Evolutionary conservation across 495 filamentous ascomycete genomes (phyloP).

Genomic region (Rusavskia elegans): DNA sequence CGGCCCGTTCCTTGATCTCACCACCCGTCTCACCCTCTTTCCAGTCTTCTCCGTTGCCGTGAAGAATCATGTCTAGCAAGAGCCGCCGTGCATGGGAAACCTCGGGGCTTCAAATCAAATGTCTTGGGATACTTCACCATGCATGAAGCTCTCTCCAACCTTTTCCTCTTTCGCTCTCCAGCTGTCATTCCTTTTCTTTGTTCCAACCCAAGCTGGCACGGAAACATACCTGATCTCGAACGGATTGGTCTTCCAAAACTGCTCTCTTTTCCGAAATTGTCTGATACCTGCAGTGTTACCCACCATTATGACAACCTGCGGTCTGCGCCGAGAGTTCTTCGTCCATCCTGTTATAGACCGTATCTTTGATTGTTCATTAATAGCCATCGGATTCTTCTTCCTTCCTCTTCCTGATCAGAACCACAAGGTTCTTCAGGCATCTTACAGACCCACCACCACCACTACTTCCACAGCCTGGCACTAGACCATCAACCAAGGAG

Average conservation of each 20-base stretch:
- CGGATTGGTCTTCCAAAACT: not conserved
- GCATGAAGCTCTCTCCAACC: slow-evolving; percentile 4
- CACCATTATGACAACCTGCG: not conserved
- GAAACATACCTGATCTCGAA: not conserved
- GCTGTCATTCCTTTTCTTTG: not conserved
- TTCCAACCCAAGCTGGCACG: not conserved
- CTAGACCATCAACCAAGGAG: slow-evolving; percentile 1
- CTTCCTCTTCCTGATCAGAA: not conserved
- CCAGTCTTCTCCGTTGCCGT: not conserved
- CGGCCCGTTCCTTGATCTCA: not conserved
- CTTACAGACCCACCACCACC: too few relatives aligned
- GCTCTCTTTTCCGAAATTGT: not conserved
- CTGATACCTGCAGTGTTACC: slow-evolving; percentile 1
- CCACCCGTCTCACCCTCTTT: not conserved
- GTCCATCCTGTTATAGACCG: not conserved
- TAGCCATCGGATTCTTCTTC: not conserved
- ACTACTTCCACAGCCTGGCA: too few relatives aligned
- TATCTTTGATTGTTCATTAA: not conserved
- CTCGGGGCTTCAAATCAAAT: slow-evolving; percentile 7
- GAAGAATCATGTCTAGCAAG: not conserved
- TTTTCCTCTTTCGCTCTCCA: not conserved
- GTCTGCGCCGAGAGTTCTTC: not conserved
- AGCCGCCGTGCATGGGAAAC: not conserved
- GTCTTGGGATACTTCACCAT: slow-evolving; percentile 11
- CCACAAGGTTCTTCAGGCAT: too few relatives aligned